Base-by-base conservation (phyloP, 805 yeast species). In the Cyberlindnera mrakii region DNA sequence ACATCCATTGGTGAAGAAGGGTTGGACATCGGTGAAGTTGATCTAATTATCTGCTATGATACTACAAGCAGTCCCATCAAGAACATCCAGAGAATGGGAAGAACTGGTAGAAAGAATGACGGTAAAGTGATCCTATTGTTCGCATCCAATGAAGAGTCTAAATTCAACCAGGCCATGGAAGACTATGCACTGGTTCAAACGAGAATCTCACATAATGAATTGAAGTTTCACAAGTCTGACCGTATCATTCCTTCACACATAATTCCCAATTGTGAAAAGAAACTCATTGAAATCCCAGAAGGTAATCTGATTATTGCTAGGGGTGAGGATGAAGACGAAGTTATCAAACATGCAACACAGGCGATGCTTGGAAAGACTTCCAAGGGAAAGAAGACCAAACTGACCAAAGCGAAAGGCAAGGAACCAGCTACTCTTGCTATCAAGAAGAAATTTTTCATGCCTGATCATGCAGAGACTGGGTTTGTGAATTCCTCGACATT, bases 1-100 rank as follows among this genome's bases (percentile, higher is more conserved):
- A 93, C 99, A 0, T 89, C 96, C 0, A 91, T 93, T 58, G 99
- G 98, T 37, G 99, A 93, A 61, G 99, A 93, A 69, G 99, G 99
- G 36, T 72, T 93, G 50, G 99, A 93, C 68, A 95, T 93, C 51
- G 99, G 99, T 29, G 97, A 95, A 60, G 99, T 93, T 41, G 99
- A 93, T 62, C 60, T 93, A 54, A 91, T 93, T 52, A 73, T 93
- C 7, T 90, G 96, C 58, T 93, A 80, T 63, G 99, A 93, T 57
- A 86, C 96, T 0, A 89, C 97, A 0, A 74, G 89, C 25, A 87
- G 96, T 36, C 97, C 98, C 0, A 91, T 93, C 44, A 86, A 95
- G 46, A 89, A 85, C 53, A 75, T 93, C 33, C 99, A 93, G 60
- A 69, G 99, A 53, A 88, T 93, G 95, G 99, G 99, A 23, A 78